phyloP scores from a whole-genome alignment of 2,329 filamentous ascomycete genomes.

The Talaromyces verruculosus region DNA sequence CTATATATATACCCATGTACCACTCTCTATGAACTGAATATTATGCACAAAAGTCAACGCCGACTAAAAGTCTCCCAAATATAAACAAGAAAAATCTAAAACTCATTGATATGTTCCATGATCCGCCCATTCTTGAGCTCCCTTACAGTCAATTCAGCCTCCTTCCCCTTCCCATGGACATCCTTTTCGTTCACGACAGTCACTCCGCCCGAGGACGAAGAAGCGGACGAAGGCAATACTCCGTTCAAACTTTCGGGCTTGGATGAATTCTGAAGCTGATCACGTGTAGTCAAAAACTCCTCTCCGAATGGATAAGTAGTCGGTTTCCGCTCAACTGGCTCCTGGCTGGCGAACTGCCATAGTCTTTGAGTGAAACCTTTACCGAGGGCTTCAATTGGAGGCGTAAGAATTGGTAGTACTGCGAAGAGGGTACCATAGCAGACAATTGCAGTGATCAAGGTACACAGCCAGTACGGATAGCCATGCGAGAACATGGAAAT shows the following conservation, averaged over 20 bases:
- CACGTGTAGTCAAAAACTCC: slow-evolving; percentile 20
- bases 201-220: background rate
- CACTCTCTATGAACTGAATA: background rate
- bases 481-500: slow-evolving; percentile 24
- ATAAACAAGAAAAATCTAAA: background rate
- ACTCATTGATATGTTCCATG: slow-evolving; percentile 9
- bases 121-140: slow-evolving; percentile 8
- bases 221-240: background rate
- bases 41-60: background rate
- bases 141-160: background rate
- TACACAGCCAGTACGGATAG: slow-evolving; percentile 29
- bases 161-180: slow-evolving; percentile 1
- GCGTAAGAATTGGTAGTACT: slow-evolving; percentile 27
- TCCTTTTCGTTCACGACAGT: background rate
- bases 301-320: slow-evolving; percentile 24
- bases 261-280: slow-evolving; percentile 4
- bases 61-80: background rate
- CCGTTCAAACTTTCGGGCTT: background rate
- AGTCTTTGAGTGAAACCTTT: slow-evolving; percentile 23
- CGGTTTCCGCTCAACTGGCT: slow-evolving; percentile 23
- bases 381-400: slow-evolving; percentile 25
- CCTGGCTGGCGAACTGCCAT: slow-evolving; percentile 23
- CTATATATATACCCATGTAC: background rate
- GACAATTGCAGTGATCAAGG: slow-evolving; percentile 26
- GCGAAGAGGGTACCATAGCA: slow-evolving; percentile 25